Conservation (phyloP, 2,329 filamentous ascomycete species). For the Sporothrix mexicana region DNA sequence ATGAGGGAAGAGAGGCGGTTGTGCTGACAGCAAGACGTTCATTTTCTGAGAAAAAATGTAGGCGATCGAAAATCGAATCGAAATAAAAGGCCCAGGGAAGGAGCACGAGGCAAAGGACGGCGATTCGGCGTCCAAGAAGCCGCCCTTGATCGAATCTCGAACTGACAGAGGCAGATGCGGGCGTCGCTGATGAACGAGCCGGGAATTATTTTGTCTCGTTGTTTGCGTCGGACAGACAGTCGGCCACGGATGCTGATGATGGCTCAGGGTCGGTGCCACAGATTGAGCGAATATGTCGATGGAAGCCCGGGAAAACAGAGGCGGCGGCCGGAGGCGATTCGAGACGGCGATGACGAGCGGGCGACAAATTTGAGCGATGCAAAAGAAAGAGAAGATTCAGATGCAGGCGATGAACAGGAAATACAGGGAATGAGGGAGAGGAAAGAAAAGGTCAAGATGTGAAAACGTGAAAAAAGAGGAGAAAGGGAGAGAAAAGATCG, state of each 20-base stretch:
- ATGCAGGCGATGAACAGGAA: neutral
- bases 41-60: slow-evolving; percentile 48
- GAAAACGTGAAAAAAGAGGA: slow-evolving; percentile 9
- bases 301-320: neutral
- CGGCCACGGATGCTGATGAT: neutral
- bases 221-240: neutral
- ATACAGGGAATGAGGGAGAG: neutral
- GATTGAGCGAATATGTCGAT: slow-evolving; percentile 6
- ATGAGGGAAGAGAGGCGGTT: slow-evolving; percentile 64
- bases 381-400: neutral
- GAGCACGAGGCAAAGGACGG: slow-evolving; percentile 14
- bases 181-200: neutral
- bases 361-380: neutral
- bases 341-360: neutral
- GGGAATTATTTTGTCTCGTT: too few relatives aligned
- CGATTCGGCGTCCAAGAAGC: neutral
- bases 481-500: slow-evolving; percentile 1
- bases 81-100: neutral
- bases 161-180: neutral
- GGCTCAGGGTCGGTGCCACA: neutral
- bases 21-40: slow-evolving; percentile 67
- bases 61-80: neutral
- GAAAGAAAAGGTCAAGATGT: neutral
- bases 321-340: neutral
- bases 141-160: neutral